phyloP scores from a whole-genome alignment of 78 protist species.

The Parvularia atlantis region DNA sequence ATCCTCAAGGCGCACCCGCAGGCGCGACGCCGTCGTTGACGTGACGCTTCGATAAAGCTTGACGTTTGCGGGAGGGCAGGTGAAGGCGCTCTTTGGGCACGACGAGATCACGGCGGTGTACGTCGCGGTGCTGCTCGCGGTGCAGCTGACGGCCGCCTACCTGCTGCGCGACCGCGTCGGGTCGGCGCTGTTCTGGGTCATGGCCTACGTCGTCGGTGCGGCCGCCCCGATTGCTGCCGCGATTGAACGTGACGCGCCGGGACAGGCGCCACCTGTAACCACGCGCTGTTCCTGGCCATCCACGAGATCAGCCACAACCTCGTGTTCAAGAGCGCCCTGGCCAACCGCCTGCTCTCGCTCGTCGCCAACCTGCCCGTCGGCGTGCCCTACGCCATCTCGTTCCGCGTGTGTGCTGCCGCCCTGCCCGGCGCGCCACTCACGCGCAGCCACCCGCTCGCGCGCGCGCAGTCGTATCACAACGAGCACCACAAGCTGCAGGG shows the following conservation, averaged over 20 bases:
- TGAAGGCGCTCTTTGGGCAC: slow-evolving; percentile 8
- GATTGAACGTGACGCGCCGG: no score
- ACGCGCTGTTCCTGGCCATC: slow-evolving; percentile 50
- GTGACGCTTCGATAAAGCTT: not conserved
- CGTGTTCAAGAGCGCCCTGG: slow-evolving; percentile 5
- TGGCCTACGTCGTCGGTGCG: slow-evolving; percentile 56
- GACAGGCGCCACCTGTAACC: slow-evolving; percentile 52
- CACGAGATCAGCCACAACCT: slow-evolving; percentile 63
- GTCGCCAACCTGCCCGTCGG: slow-evolving; percentile 58
- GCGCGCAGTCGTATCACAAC: slow-evolving; percentile 60
- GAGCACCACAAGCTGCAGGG: slow-evolving; percentile 56
- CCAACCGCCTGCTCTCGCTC: slow-evolving; percentile 43
- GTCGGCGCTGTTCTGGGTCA: not conserved
- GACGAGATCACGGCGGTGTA: not conserved
- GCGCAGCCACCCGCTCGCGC: no score
- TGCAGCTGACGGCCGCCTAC: not conserved
- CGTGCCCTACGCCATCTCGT: slow-evolving; percentile 55
- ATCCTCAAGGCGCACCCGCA: not conserved
- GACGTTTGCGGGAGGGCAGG: not conserved
- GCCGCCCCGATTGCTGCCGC: no score
- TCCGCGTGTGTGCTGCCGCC: no score
- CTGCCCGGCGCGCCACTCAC: no score
- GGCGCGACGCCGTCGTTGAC: not conserved
- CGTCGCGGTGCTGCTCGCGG: not conserved
- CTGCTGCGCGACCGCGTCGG: not conserved